Evolutionary conservation across 2,329 filamentous ascomycete genomes (phyloP), one percentile per base, ranked within the genome.

Genomic region (Botrytis fabae): DNA sequence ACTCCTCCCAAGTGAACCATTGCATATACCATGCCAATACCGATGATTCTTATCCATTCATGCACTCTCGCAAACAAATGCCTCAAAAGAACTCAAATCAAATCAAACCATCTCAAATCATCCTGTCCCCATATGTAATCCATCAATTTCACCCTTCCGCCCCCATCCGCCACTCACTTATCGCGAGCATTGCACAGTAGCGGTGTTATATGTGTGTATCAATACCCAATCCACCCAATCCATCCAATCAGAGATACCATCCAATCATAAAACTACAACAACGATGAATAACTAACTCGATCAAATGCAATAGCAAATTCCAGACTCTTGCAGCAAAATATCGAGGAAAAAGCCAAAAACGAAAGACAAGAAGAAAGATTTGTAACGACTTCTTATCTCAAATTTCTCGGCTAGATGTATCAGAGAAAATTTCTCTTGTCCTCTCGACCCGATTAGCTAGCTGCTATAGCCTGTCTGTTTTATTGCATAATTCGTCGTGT

Each of bases 31-130:
- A 68, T 42, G 48, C 35, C 22, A n/a, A 48, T 7, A 10, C 63
- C 32, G 10, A 60, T 60, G 28, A 35, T 48, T 25, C 35, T 38
- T 38, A 22, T 32, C 35, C 48, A n/a, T 42, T 8, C 38, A 68
- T 68, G 48, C 48, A 42, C 38, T 63, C 48, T 38, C 65, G 65
- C 65, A 68, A 68, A 68, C 48, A 68, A 68, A 57, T 68, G 65
- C 65, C 35, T 18, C 48, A 68, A 68, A 57, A 42, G 28, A 57
- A 66, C 32, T 28, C 46, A 54, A 54, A 32, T 42, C 35, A 68
- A 42, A 18, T 68, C 16, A 25, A 42, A 10, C 54, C 16, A 25
- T 28, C 35, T 40, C 28, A 32, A 46, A 5, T 65, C 35, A 42
- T 62, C 25, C 28, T 40, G 5, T 35, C 48, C 18, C n/a, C 38